Conservation (phyloP, 345 rosid species). For the Geranium brycei region DNA sequence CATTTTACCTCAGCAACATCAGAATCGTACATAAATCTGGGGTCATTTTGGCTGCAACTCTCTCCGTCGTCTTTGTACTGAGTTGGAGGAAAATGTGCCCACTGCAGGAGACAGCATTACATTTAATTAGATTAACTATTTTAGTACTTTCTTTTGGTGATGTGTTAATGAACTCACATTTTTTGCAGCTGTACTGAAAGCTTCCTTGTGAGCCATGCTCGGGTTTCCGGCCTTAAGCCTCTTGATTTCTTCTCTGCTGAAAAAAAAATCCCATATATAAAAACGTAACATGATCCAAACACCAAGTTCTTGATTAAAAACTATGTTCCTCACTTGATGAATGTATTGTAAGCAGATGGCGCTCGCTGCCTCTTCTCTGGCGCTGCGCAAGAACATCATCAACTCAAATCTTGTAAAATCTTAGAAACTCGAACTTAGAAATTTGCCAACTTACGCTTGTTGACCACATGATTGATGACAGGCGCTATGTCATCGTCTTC, state of each 20-base stretch:
- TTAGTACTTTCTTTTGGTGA: not conserved
- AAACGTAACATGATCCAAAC: not conserved
- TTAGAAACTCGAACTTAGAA: too few species aligned
- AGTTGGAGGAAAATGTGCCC: constrained; percentile 82
- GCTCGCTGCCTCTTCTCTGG: constrained; percentile 98
- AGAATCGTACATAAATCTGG: constrained; percentile 15
- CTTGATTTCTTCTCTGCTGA: constrained; percentile 80
- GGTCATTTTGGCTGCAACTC: constrained; percentile 23
- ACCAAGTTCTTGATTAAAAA: not conserved
- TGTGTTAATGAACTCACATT: constrained; percentile 33
- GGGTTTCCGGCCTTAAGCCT: constrained; percentile 93
- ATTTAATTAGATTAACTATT: too few species aligned
- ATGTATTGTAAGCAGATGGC: constrained; percentile 87
- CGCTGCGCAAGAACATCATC: constrained; percentile 25
- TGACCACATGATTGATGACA: constrained; percentile 41
- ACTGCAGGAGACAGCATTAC: constrained; percentile 27
- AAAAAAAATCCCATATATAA: constrained; percentile 3
- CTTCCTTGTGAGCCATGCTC: constrained; percentile 89
- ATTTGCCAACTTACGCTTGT: constrained; percentile 50
- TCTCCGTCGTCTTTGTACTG: constrained; percentile 39
- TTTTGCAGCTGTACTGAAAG: constrained; percentile 94
- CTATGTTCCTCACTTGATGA: constrained; percentile 61
- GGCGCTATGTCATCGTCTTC: constrained; percentile 49
- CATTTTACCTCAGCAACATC: constrained; percentile 12
- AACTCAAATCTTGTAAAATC: too few species aligned